phyloP scores from a whole-genome alignment of 148 eudicot genomes.

The Camellia sinensis region DNA sequence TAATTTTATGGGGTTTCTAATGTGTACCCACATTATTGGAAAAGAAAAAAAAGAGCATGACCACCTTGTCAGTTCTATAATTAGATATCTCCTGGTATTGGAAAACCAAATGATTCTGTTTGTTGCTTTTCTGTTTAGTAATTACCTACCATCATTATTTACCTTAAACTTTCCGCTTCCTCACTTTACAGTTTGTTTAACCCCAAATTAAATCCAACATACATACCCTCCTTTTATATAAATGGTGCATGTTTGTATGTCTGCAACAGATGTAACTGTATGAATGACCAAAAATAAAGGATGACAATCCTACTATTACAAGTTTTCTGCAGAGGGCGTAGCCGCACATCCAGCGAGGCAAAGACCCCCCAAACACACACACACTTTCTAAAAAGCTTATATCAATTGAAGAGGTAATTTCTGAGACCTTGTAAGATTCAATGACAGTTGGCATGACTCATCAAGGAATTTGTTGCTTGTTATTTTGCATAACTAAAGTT shows the following conservation, averaged over 20 bases:
- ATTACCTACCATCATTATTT: background rate
- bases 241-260: background rate
- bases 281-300: background rate
- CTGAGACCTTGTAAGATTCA: background rate
- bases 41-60: background rate
- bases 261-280: background rate
- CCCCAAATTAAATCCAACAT: background rate
- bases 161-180: too few relatives aligned
- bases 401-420: background rate
- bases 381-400: background rate
- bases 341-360: too few relatives aligned
- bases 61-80: background rate
- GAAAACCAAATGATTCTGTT: conserved; percentile 4
- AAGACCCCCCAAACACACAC: too few relatives aligned
- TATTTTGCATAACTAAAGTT: background rate
- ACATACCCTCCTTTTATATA: background rate
- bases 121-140: background rate
- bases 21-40: background rate
- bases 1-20: background rate
- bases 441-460: background rate
- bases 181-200: background rate
- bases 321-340: background rate
- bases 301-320: background rate
- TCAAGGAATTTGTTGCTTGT: background rate
- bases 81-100: background rate